phyloP scores from a whole-genome alignment of 306 rosid genomes.

The Arachis hypogaea region DNA sequence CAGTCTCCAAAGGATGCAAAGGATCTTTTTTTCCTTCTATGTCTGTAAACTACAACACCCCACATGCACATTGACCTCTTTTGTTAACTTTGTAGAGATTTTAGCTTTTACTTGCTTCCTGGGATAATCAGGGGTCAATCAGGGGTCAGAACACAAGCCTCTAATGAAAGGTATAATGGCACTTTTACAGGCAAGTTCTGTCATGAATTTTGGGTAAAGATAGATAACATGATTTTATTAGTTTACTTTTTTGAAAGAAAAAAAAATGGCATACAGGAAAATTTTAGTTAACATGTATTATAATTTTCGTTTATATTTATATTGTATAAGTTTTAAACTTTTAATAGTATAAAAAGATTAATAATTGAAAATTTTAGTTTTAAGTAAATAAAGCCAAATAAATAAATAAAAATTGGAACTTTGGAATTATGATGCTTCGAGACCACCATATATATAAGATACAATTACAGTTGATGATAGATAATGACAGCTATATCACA shows the following conservation, averaged over 20 bases:
- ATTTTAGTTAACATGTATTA: neutral
- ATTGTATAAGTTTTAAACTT: neutral
- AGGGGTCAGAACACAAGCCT: slow-evolving; percentile 20
- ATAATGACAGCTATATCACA: slow-evolving; percentile 5
- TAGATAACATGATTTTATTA: too few species aligned
- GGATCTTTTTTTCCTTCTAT: slow-evolving; percentile 40
- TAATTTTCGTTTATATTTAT: neutral
- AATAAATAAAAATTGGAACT: neutral
- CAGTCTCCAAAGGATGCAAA: slow-evolving; percentile 52
- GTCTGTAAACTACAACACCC: slow-evolving; percentile 1
- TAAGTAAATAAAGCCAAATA: neutral
- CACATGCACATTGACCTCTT: slow-evolving; percentile 36
- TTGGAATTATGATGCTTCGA: neutral
- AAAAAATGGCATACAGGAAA: neutral
- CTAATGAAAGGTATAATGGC: slow-evolving; percentile 7
- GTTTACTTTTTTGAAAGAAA: too few species aligned
- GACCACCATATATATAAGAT: slow-evolving; percentile 15
- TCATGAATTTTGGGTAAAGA: neutral
- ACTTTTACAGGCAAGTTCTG: slow-evolving; percentile 12
- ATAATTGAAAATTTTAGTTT: neutral
- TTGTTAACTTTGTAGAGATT: slow-evolving; percentile 39
- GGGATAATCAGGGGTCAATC: neutral
- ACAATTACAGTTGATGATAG: slow-evolving; percentile 33
- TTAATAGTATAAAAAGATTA: slow-evolving; percentile 10
- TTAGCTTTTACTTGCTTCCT: slow-evolving; percentile 16